These are phyloP conservation scores for Penicillium bovifimosum DNA, from an alignment of 495 filamentous ascomycete genomes.

Conservation along the genomic window DNA sequence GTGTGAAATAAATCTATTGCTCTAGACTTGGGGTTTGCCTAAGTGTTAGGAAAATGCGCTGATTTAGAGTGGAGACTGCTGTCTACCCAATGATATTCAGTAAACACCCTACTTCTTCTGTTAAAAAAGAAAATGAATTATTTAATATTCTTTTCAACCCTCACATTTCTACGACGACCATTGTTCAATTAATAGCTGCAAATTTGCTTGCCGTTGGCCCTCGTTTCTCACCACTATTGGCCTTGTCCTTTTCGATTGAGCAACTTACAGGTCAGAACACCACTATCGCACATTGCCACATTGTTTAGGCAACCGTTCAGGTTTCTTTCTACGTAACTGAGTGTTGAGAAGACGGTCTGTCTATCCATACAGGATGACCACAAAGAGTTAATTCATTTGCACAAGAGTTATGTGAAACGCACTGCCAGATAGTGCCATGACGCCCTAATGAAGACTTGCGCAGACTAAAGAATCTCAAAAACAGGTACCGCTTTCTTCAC, in stretches of 20 bases:
- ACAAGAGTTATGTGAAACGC: too few species aligned
- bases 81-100: too few species aligned
- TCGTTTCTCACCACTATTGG: neutral
- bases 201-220: neutral
- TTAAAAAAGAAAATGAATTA: neutral
- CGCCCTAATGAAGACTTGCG: too few species aligned
- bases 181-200: neutral
- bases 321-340: neutral
- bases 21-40: too few species aligned
- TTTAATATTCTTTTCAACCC: slow-evolving; percentile 1
- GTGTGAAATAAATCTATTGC: too few species aligned
- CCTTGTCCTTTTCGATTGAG: neutral
- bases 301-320: neutral
- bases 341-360: neutral
- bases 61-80: too few species aligned
- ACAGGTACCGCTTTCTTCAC: neutral
- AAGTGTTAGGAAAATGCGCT: too few species aligned
- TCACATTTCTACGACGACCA: neutral
- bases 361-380: too few species aligned
- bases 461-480: too few species aligned
- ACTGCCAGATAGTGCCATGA: too few species aligned
- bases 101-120: too few species aligned
- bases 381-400: too few species aligned
- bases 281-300: neutral
- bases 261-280: neutral